Evolutionary conservation across 2,329 filamentous ascomycete species (phyloP).

Genomic region (Atkinsonella texensis): DNA sequence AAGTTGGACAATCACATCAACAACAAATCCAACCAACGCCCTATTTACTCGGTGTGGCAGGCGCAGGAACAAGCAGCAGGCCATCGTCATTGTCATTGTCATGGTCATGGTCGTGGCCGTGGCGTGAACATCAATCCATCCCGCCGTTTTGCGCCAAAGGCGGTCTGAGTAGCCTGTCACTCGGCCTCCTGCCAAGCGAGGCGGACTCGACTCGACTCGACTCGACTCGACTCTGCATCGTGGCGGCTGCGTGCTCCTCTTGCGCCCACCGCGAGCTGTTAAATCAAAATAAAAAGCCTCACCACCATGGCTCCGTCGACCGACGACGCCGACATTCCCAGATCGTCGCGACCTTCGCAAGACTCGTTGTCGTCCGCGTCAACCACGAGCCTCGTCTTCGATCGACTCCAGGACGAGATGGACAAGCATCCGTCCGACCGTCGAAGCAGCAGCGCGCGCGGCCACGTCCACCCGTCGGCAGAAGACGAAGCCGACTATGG

Average conservation of each 20-base stretch:
- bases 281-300: background rate
- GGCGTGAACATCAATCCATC: too few species aligned
- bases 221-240: background rate
- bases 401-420: slow-evolving; percentile 52
- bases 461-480: slow-evolving; percentile 17
- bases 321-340: slow-evolving; percentile 9
- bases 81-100: too few species aligned
- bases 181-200: too few species aligned
- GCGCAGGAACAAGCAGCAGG: too few species aligned
- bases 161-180: too few species aligned
- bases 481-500: slow-evolving; percentile 18
- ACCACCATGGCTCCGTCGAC: slow-evolving; percentile 8
- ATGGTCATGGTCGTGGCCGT: too few species aligned
- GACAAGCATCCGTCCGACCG: slow-evolving; percentile 18
- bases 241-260: background rate
- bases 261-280: background rate
- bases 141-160: too few species aligned
- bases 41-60: too few species aligned
- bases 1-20: too few species aligned
- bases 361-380: slow-evolving; percentile 66
- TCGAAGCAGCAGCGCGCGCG: slow-evolving; percentile 10
- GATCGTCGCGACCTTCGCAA: slow-evolving; percentile 25
- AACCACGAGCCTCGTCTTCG: slow-evolving; percentile 72
- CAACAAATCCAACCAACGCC: too few species aligned
- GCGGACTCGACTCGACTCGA: too few species aligned